These are phyloP conservation scores for Fusarium brachygibbosum DNA, from an alignment of 2,329 filamentous ascomycete species.

Conservation along the genomic window DNA sequence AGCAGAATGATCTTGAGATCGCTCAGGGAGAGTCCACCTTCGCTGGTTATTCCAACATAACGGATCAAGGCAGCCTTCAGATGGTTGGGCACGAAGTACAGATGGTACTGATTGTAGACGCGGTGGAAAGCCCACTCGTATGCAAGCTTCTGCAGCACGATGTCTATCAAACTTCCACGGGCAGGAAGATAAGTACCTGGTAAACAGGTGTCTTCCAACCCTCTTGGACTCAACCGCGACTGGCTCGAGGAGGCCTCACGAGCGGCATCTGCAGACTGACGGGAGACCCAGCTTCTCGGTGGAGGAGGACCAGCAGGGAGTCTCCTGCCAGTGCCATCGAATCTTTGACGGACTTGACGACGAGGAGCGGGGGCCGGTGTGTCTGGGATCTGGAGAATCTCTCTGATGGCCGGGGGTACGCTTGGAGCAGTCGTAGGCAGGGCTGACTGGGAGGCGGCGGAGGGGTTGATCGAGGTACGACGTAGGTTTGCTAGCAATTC, in stretches of 20 bases:
- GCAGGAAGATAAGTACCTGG: constrained; percentile 62
- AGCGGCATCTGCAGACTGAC: constrained; percentile 44
- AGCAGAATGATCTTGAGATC: constrained; percentile 65
- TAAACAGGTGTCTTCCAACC: constrained; percentile 51
- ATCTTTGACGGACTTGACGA: constrained; percentile 57
- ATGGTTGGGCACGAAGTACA: constrained; percentile 68
- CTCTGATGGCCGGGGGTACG: constrained; percentile 70
- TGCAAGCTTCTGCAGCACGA: constrained; percentile 64
- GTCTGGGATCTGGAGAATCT: constrained; percentile 71
- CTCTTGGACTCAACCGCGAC: constrained; percentile 39
- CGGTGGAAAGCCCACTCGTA: constrained; percentile 68
- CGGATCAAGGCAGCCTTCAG: constrained; percentile 66
- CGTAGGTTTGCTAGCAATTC: constrained; percentile 71
- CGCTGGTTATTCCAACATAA: constrained; percentile 61
- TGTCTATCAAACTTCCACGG: constrained; percentile 64
- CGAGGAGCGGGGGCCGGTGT: constrained; percentile 66
- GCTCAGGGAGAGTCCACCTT: constrained; percentile 62
- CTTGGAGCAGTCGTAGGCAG: constrained; percentile 60
- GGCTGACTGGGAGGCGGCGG: constrained; percentile 45
- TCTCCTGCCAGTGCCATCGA: constrained; percentile 64
- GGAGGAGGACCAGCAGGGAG: constrained; percentile 71
- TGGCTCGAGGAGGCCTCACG: constrained; percentile 36
- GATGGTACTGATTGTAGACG: constrained; percentile 68
- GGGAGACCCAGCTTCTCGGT: constrained; percentile 67
- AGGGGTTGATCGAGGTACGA: constrained; percentile 56